Conservation (phyloP, 2,329 filamentous ascomycete species). For the Arthrocladium fulminans region DNA sequence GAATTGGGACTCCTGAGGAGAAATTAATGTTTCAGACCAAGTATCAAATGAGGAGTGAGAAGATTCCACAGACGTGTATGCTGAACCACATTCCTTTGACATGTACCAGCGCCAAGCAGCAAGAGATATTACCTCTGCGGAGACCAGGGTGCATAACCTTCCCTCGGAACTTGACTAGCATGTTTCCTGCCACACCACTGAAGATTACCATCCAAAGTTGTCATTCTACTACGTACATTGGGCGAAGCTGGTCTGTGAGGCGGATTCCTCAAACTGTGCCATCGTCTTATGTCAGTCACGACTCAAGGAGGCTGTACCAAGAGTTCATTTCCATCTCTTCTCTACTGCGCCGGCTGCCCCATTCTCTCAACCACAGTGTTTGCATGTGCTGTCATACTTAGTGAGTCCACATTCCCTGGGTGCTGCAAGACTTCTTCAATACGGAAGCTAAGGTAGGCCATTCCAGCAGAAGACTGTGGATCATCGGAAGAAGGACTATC, state of each 20-base stretch:
- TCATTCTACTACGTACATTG: too few relatives aligned
- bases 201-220: too few relatives aligned
- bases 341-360: background rate
- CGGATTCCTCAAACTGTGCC: background rate
- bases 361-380: background rate
- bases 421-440: background rate
- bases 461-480: background rate
- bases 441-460: background rate
- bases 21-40: background rate
- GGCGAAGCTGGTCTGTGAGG: too few relatives aligned
- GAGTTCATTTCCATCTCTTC: background rate
- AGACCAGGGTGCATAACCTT: background rate
- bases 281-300: background rate
- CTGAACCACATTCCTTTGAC: background rate
- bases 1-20: background rate
- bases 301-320: conserved; percentile 5
- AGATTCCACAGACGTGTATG: background rate
- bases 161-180: background rate
- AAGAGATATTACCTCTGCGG: background rate
- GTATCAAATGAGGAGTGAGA: background rate
- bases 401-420: background rate
- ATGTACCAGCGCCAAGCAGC: background rate
- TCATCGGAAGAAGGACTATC: background rate
- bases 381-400: conserved; percentile 2
- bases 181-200: too few relatives aligned